phyloP scores from a whole-genome alignment of 139 green algal species.

The Closterium sp. region DNA sequence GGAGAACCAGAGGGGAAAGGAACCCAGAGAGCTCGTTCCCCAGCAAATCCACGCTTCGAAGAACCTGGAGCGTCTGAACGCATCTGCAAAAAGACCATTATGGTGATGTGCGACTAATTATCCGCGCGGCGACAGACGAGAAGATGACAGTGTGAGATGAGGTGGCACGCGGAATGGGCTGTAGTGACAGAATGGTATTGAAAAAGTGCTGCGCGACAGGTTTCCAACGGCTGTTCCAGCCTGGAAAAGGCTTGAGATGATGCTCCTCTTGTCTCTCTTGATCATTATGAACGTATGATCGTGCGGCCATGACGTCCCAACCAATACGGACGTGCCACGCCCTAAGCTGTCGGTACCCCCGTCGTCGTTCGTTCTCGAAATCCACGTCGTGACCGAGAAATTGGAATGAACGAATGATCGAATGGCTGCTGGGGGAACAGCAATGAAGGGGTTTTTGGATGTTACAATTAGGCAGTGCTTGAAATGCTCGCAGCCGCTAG shows the following conservation, averaged over 20 bases:
- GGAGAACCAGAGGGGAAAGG: too few relatives aligned
- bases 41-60: neutral
- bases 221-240: too few relatives aligned
- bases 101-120: neutral
- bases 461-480: too few relatives aligned
- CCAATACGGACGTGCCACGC: neutral
- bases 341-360: too few relatives aligned
- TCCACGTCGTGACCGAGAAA: neutral
- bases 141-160: neutral
- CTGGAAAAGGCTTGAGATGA: neutral
- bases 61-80: neutral
- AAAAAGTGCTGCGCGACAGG: too few relatives aligned
- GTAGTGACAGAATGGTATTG: neutral
- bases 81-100: too few relatives aligned
- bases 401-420: neutral
- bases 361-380: neutral
- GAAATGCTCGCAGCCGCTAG: too few relatives aligned
- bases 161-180: neutral
- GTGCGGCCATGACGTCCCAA: neutral
- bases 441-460: neutral
- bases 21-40: neutral
- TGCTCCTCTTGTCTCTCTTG: neutral
- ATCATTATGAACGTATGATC: neutral
- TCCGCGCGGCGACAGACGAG: neutral
- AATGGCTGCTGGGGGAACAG: neutral